Evolutionary conservation across 106 monocot species (phyloP), one percentile per base, ranked within the genome.

Genomic region (Agapanthus africanus): DNA sequence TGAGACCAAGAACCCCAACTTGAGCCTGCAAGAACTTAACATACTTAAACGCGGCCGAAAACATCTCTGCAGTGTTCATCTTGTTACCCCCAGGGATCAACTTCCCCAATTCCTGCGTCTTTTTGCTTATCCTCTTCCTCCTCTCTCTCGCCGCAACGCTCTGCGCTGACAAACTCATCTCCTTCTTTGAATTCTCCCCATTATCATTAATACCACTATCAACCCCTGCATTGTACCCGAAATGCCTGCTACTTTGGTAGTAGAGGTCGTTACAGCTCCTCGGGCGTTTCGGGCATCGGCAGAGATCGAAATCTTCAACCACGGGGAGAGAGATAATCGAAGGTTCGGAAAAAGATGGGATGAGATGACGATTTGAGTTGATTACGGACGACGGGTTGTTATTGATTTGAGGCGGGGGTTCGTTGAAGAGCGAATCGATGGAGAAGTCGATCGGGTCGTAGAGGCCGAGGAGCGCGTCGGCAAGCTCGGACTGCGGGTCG

Each of bases 1-100:
- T 39, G 4, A 87, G 70, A 5, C 65, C n/a, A 28, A 91, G 85
- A 26, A 91, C 46, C 2, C 76, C 82, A 31, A 91, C 54, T 54
- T 91, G 91, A 19, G 91, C 91, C 63, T 88, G 82, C 51, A 88
- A 40, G 65, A 88, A 85, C 78, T 69, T 76, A 66, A 91, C 80
- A 63, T 91, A 82, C 41, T 80, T 77, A 56, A 31, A 71, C 14
- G 80, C 85, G 18, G 80, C 73, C 7, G 75, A 66, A 19, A 87
- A 63, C 91, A 91, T 91, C 76, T 91, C 78, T 14, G 91, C 91
- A 5, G 87, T 91, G 84, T 82, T 92, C 88, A 92, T 82, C 75
- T 72, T 84, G 60, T 49, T 73, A 10, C 82, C 91, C 9, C 91
- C 85, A 4, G 91, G 88, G 19, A 92, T 83, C 39, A 85, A 44